Evolutionary conservation across 768 basidiomycete species (phyloP), one percentile per base, ranked within the genome.

Genomic region (Tricholomella constricta): DNA sequence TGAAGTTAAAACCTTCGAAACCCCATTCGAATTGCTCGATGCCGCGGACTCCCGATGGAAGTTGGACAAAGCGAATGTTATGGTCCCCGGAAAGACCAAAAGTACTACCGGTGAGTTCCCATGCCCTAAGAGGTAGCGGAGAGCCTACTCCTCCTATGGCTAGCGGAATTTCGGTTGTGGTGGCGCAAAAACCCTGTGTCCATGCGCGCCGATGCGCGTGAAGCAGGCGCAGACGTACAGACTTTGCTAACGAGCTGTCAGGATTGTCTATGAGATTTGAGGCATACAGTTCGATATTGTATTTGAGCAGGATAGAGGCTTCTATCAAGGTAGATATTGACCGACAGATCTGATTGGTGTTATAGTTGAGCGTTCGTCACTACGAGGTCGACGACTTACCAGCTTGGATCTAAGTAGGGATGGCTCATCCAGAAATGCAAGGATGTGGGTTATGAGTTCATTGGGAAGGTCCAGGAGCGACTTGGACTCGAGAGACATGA

Each of bases 211-310:
- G 52, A 45, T 56, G 45, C 27, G 32, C 47, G 23, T 36, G 19
- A n/a, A 60, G 38, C 31, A 26, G 37, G 22, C 41, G 26, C 17
- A 60, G 41, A n/a, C 51, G 59, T 9, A 42, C 32, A 17, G 42
- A 42, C 19, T 45, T 35, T 14, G 41, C 9, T 2, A 44, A 14
- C 17, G 40, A 15, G 26, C 43, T 44, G 10, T 32, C 25, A 17
- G 38, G 41, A 22, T 55, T 55, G 31, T 60, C 52, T 25, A 57
- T 17, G 17, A 54, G 49, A 31, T 51, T 31, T 14, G 34, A 43
- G 20, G 56, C 47, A 45, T 52, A 51, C 15, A 60, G 55, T 35
- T 60, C 59, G 38, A 57, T 54, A 17, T 42, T 51, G 43, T 60
- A 60, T 48, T 49, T 45, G 35, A 60, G 44, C 6, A 47, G 17